Percentiles rank a stretch among this genome's conserved stretches.
Conservation (phyloP, 345 rosid species). For the Citrus hindsii region DNA sequence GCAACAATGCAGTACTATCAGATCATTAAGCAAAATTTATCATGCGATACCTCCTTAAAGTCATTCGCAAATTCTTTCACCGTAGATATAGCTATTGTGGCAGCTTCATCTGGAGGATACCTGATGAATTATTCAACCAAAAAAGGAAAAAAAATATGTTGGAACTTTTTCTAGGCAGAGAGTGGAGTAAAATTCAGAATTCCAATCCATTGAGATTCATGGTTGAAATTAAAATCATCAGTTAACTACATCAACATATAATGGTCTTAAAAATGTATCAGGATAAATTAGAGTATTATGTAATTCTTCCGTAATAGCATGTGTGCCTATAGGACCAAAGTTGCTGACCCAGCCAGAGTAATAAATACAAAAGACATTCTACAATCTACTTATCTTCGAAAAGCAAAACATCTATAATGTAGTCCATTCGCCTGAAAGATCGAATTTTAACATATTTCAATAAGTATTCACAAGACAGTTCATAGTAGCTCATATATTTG, state of each 20-base stretch:
- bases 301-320: neutral
- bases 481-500: neutral
- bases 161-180: neutral
- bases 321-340: neutral
- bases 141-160: neutral
- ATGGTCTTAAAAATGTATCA: neutral
- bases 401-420: neutral
- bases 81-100: slow-evolving; percentile 65
- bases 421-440: neutral
- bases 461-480: neutral
- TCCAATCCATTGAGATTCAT: neutral
- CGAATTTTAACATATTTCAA: neutral
- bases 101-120: slow-evolving; percentile 89
- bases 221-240: neutral
- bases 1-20: neutral
- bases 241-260: neutral
- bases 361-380: neutral
- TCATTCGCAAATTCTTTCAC: slow-evolving; percentile 57
- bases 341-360: neutral
- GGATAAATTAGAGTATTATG: neutral
- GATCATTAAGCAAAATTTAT: neutral
- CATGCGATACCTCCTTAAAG: slow-evolving; percentile 66
- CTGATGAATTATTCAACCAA: slow-evolving; percentile 24
- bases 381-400: neutral
- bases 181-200: neutral